phyloP scores from a whole-genome alignment of 495 filamentous ascomycete species.

The Geopyxis carbonaria region DNA sequence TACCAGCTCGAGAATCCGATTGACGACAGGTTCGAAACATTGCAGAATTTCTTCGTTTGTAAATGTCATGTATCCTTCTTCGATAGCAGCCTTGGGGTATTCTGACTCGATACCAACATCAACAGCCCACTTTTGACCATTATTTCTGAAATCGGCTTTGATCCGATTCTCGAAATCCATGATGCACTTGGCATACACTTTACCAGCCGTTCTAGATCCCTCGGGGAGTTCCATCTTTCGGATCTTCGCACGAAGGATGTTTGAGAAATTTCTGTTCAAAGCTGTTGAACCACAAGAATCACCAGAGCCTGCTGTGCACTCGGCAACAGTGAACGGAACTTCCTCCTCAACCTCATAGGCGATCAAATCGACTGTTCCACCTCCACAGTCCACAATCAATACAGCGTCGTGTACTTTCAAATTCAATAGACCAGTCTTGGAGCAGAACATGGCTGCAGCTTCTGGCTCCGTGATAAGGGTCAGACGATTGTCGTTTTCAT shows the following conservation, averaged over 20 bases:
- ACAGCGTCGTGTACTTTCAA: constrained; percentile 62
- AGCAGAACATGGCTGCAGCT: constrained; percentile 62
- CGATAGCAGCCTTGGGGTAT: constrained; percentile 62
- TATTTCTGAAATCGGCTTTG: constrained; percentile 70
- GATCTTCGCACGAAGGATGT: constrained; percentile 64
- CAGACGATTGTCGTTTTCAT: constrained; percentile 60
- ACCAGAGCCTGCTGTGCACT: constrained; percentile 62
- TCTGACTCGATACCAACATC: constrained; percentile 60
- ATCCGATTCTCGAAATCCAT: constrained; percentile 76
- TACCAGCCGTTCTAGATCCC: constrained; percentile 56
- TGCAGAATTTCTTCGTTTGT: constrained; percentile 69
- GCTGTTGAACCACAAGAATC: constrained; percentile 63
- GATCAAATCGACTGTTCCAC: constrained; percentile 66
- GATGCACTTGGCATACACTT: constrained; percentile 68
- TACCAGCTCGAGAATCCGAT: constrained; percentile 59
- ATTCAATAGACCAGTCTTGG: constrained; percentile 59
- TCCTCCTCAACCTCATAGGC: constrained; percentile 71
- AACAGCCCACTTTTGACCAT: constrained; percentile 70
- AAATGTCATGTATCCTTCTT: constrained; percentile 71
- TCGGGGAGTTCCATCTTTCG: constrained; percentile 71
- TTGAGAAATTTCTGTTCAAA: constrained; percentile 67
- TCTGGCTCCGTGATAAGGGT: constrained; percentile 63
- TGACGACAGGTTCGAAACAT: constrained; percentile 66
- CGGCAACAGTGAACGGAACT: constrained; percentile 56
- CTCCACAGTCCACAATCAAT: constrained; percentile 63